Evolutionary conservation across 2,329 filamentous ascomycete genomes (phyloP).

Genomic region (Magnaporthiopsis poae): DNA sequence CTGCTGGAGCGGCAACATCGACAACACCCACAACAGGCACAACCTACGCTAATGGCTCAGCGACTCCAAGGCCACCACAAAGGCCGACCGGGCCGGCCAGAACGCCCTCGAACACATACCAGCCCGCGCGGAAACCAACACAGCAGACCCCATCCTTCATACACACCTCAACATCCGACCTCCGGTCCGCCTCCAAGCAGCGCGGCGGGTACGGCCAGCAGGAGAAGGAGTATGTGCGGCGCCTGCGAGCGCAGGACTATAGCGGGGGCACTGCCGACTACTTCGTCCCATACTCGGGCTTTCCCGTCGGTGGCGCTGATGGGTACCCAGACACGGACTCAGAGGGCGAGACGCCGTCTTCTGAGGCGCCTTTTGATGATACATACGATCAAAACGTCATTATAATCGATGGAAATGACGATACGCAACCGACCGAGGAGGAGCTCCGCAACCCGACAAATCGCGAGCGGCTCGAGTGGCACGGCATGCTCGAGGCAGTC

Average conservation of each 20-base stretch:
- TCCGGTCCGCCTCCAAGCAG: constrained; percentile 44
- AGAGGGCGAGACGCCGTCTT: constrained; percentile 82
- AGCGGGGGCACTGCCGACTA: constrained; percentile 49
- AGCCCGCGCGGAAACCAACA: constrained; percentile 47
- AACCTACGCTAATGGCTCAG: constrained; percentile 21
- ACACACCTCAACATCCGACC: constrained; percentile 26
- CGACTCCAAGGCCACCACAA: constrained; percentile 38
- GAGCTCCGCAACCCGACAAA: constrained; percentile 82
- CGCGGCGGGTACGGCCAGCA: constrained; percentile 47
- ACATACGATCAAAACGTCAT: constrained; percentile 84
- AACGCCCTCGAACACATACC: constrained; percentile 73
- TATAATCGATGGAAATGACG: constrained; percentile 84
- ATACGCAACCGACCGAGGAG: constrained; percentile 77
- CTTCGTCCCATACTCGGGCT: constrained; percentile 60
- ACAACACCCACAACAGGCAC: constrained; percentile 17
- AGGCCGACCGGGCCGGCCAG: constrained; percentile 59
- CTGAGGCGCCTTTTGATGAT: constrained; percentile 76
- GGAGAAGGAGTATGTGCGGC: constrained; percentile 89
- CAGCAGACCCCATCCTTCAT: constrained; percentile 33
- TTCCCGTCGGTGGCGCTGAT: constrained; percentile 32
- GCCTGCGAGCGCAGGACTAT: constrained; percentile 64
- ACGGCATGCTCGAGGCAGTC: constrained; percentile 92
- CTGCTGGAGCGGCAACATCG: constrained; percentile 10
- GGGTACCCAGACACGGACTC: constrained; percentile 69
- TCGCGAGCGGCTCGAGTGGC: constrained; percentile 88